Conservation (phyloP, 164 flowering plant species). For the Stephania cephalantha region DNA sequence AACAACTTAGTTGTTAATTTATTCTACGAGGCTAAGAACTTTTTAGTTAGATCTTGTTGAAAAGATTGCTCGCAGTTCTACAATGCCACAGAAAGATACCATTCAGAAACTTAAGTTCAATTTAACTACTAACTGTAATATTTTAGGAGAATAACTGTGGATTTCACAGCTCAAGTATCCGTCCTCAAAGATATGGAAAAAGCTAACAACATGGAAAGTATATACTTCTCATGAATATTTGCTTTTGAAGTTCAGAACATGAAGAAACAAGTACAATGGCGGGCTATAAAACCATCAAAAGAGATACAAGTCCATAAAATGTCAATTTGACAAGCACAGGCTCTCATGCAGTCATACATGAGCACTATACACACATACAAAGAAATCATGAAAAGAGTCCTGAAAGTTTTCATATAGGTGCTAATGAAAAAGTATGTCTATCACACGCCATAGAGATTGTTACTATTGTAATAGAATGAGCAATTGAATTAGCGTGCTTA, state of each 20-base stretch:
- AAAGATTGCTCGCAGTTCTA: not conserved
- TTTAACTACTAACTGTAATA: no score
- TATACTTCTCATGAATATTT: not conserved
- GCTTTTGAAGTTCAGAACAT: not conserved
- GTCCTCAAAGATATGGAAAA: not conserved
- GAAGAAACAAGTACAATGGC: not conserved
- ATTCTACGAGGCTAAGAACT: not conserved
- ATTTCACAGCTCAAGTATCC: not conserved
- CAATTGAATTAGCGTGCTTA: not conserved
- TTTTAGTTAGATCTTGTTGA: not conserved
- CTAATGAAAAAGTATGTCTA: not conserved
- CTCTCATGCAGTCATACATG: no score
- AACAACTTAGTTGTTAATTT: not conserved
- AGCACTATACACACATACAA: no score
- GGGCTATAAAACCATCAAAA: not conserved
- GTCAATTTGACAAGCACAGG: not conserved
- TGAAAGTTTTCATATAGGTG: not conserved
- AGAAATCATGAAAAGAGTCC: no score
- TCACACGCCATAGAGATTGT: not conserved
- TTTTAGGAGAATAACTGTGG: no score
- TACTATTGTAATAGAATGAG: not conserved
- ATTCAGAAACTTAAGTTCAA: not conserved
- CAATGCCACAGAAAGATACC: not conserved
- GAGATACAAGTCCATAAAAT: not conserved
- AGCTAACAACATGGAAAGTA: not conserved